Percentiles rank a stretch among this genome's conserved stretches.
These are phyloP conservation scores for Sporothrix curviconia DNA, from an alignment of 2,329 filamentous ascomycete genomes.

Conservation along the genomic window DNA sequence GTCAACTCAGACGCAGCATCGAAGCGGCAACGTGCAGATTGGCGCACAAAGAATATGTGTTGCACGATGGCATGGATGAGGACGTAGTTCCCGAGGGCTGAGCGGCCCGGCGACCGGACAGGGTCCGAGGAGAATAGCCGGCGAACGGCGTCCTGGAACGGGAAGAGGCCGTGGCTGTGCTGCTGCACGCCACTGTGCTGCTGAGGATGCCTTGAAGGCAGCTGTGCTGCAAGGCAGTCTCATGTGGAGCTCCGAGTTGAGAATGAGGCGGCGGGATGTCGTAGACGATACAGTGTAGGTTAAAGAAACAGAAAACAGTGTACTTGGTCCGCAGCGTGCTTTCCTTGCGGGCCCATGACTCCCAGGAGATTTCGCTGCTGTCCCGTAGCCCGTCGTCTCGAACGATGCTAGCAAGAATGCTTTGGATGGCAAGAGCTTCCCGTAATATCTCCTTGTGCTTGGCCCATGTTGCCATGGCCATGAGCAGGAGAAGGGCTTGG, in stretches of 20 bases:
- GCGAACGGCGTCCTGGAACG: slow-evolving; percentile 30
- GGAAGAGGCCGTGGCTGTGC: slow-evolving; percentile 16
- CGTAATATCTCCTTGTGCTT: slow-evolving; percentile 48
- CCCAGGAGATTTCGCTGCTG: slow-evolving; percentile 32
- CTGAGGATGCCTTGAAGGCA: slow-evolving; percentile 48
- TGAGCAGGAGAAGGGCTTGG: slow-evolving; percentile 45
- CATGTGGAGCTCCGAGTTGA: slow-evolving; percentile 48
- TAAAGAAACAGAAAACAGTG: slow-evolving; percentile 49
- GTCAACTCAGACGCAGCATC: slow-evolving; percentile 12
- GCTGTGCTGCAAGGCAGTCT: slow-evolving; percentile 48
- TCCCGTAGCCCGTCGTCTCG: slow-evolving; percentile 33
- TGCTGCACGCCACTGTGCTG: slow-evolving; percentile 40
- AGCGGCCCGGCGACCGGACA: slow-evolving; percentile 23
- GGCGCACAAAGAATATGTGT: slow-evolving; percentile 45
- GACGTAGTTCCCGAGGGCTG: slow-evolving; percentile 47
- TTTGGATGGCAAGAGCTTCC: slow-evolving; percentile 51
- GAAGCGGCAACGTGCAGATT: slow-evolving; percentile 20
- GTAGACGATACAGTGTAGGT: slow-evolving; percentile 56
- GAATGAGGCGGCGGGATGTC: slow-evolving; percentile 52
- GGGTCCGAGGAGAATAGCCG: slow-evolving; percentile 23
- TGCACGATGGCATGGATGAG: slow-evolving; percentile 49
- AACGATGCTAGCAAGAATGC: slow-evolving; percentile 48
- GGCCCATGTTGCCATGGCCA: slow-evolving; percentile 53
- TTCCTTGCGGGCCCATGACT: slow-evolving; percentile 46
- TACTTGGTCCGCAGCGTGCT: slow-evolving; percentile 48